Base-by-base conservation (phyloP, 176 grass and related monocot genomes). In the Zizania latifolia region DNA sequence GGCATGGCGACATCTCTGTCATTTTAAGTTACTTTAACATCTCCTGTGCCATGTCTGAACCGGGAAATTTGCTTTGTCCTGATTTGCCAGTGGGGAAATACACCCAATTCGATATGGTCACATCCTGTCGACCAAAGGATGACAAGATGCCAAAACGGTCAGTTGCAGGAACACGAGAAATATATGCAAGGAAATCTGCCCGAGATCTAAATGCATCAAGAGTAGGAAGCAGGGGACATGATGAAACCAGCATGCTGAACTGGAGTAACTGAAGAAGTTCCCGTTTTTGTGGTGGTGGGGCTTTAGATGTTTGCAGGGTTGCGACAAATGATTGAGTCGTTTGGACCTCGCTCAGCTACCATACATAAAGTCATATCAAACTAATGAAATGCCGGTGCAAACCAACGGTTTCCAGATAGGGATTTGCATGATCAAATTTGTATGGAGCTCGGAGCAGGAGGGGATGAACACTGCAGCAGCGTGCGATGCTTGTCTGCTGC, bases 131-230 rank as follows among this genome's bases (percentile, higher is more conserved):
- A 57, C 24, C 43, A 10, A 1, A 55, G 17, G 57, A 22, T 28
- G 50, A 11, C 8, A 72, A 63, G 68, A 73, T 73, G 68, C 58
- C 68, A 72, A 81, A 81, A 72, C 39, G 43, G 23, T 31, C 23
- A 40, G 23, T 72, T 10, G 8, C 71, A 28, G 72, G 24, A 43
- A 8, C 55, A 11, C 4, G 37, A 70, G 65, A 27, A 16, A 29
- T 16, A 4, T 39, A 41, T 35, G 22, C 64, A 16, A 23, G 36
- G 62, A 26, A 67, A 67, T 41, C 22, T n/a, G 26, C 48, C 15
- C 6, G 48, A 19, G 15, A 69, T 48, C 48, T 53, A 43, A 43
- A 43, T 43, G 48, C 48, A 53, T 22, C 19, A 53, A n/a, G 46
- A 53, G 48, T 2, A 53, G n/a, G n/a, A n/a, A 22, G 2, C 16